phyloP scores from a whole-genome alignment of 2,329 filamentous ascomycete genomes.

The Scolecobasidium constrictum region DNA sequence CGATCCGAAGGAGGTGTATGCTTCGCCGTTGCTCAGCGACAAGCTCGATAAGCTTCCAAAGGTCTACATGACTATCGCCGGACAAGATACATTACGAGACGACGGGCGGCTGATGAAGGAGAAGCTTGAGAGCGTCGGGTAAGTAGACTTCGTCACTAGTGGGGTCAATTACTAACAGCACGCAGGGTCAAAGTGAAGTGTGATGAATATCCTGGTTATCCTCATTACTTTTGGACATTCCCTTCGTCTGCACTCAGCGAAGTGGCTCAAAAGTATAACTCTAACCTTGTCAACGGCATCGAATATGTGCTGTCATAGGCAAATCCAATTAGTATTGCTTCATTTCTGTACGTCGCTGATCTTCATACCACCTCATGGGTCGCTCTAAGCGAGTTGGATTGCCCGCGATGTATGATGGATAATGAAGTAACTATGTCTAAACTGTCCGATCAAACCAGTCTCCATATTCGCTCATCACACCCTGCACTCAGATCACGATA shows the following conservation, averaged over 20 bases:
- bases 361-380: too few relatives aligned
- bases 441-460: neutral
- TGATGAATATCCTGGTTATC: slow-evolving; percentile 25
- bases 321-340: neutral
- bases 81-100: slow-evolving; percentile 24
- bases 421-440: neutral
- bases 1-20: slow-evolving; percentile 20
- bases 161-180: neutral
- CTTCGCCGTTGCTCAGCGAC: slow-evolving; percentile 21
- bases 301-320: slow-evolving; percentile 15
- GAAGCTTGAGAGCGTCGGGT: slow-evolving; percentile 19
- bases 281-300: slow-evolving; percentile 17
- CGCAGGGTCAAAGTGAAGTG: slow-evolving; percentile 19
- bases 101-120: slow-evolving; percentile 23
- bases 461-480: too few relatives aligned
- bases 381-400: too few relatives aligned
- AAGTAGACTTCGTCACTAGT: slow-evolving; percentile 9
- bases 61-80: slow-evolving; percentile 21
- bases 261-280: slow-evolving; percentile 16
- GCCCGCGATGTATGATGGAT: too few relatives aligned
- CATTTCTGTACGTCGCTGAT: neutral
- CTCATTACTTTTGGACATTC: slow-evolving; percentile 26
- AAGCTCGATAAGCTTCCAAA: slow-evolving; percentile 20
- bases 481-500: too few relatives aligned
- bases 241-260: slow-evolving; percentile 20